Evolutionary conservation across 176 grass and related monocot genomes (phyloP), one percentile per base, ranked within the genome.

Genomic region (Guadua angustifolia): DNA sequence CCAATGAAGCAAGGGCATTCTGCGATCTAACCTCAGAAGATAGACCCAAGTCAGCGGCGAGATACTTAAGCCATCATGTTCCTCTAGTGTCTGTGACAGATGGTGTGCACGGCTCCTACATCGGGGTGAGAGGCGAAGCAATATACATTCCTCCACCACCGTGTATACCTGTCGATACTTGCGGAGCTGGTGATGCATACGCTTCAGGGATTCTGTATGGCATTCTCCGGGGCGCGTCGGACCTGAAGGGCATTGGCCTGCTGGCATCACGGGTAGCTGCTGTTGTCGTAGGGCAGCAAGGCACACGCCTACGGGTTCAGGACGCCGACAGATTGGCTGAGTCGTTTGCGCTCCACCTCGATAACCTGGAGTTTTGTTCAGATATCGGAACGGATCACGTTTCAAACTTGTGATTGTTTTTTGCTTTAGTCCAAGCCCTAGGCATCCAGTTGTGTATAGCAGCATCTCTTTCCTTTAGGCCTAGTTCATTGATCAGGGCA

Each of bases 161-260:
- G 0, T 95, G 93, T 55, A 72, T 90, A 45, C 93, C 96, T 5
- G 53, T 90, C 1, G 96, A 99, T 71, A 95, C 93, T 5, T 99
- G 96, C 58, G 96, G 96, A 0, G 93, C 96, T 44, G 96, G 96
- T 46, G 96, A 99, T 51, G 89, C 93, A 21, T 99, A 99, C 1
- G 80, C 96, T n/a, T 92, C 96, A 63, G 93, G 96, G 50, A 92
- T 95, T 26, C 81, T 99, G 50, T 95, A 95, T 10, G 89, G 96
- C 64, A 78, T 99, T 88, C 84, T 99, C 39, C 87, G 93, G 55
- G 96, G 93, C 0, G 88, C 83, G 5, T 94, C 93, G 0, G 93
- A 99, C 45, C 53, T 99, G 85, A 95, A 95, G 76, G 86, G 96
- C 15, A 93, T 94, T 38, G 93, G 89, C 26, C 73, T 79, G 77